These are phyloP conservation scores for Tricholoma bakamatsutake DNA, from an alignment of 768 basidiomycete genomes.

Conservation along the genomic window DNA sequence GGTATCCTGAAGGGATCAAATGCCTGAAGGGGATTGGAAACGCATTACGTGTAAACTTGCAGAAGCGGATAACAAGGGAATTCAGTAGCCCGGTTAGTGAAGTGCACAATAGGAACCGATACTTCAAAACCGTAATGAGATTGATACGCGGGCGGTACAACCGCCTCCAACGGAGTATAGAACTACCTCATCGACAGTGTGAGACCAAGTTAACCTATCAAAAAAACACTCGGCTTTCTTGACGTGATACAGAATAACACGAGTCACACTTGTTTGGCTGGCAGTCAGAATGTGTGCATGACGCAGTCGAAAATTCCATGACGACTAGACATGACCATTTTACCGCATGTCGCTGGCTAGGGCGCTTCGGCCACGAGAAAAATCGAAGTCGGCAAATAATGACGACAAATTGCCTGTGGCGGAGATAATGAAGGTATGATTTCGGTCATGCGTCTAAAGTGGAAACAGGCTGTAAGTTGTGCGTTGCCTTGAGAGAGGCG, in stretches of 20 bases:
- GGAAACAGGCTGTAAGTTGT: slow-evolving; percentile 7
- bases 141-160: slow-evolving; percentile 5
- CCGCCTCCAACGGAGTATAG: slow-evolving; percentile 13
- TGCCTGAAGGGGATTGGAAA: slow-evolving; percentile 3
- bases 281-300: background rate
- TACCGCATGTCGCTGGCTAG: slow-evolving; percentile 3
- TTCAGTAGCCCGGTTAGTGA: background rate
- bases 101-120: slow-evolving; percentile 3
- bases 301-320: background rate
- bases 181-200: background rate
- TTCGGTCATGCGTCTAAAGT: slow-evolving; percentile 8
- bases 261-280: slow-evolving; percentile 3
- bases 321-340: background rate
- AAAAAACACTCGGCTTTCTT: slow-evolving; percentile 13
- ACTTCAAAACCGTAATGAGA: background rate
- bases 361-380: slow-evolving; percentile 8
- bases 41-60: slow-evolving; percentile 3
- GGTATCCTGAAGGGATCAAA: slow-evolving; percentile 3
- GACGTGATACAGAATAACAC: slow-evolving; percentile 20
- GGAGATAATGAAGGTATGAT: slow-evolving; percentile 7
- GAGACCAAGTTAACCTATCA: slow-evolving; percentile 4
- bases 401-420: slow-evolving; percentile 10
- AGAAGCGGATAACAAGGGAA: slow-evolving; percentile 3
- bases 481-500: slow-evolving; percentile 1
- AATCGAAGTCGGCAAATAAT: background rate